phyloP scores from a whole-genome alignment of 2,329 filamentous ascomycete genomes.

The Fusarium concolor region DNA sequence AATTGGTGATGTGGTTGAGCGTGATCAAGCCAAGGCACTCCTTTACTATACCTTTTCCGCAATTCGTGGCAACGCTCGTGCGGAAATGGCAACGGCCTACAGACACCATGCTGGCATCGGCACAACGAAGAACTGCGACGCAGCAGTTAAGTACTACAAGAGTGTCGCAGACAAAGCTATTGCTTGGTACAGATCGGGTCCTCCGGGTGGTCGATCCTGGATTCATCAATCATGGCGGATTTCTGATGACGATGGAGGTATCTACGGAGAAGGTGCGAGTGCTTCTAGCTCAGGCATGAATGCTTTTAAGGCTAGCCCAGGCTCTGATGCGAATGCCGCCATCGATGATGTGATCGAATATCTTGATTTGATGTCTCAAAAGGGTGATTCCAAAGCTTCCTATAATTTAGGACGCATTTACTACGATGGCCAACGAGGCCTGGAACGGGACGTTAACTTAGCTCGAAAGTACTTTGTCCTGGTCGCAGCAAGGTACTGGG shows the following conservation, averaged over 20 bases:
- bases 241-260: conserved; percentile 89
- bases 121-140: conserved; percentile 85
- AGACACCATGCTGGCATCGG: conserved; percentile 88
- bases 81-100: conserved; percentile 94
- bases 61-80: conserved; percentile 81
- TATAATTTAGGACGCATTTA: conserved; percentile 87
- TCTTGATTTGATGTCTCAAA: conserved; percentile 87
- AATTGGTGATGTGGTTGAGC: conserved; percentile 81
- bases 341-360: conserved; percentile 97
- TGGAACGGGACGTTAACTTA: conserved; percentile 77
- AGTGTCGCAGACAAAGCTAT: conserved; percentile 94
- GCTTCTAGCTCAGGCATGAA: conserved; percentile 87
- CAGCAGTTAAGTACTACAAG: conserved; percentile 89
- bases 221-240: conserved; percentile 84
- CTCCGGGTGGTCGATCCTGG: conserved; percentile 86
- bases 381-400: conserved; percentile 88
- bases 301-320: conserved; percentile 77
- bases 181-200: conserved; percentile 86
- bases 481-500: conserved; percentile 86
- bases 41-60: conserved; percentile 96
- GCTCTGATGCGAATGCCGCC: conserved; percentile 84
- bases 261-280: conserved; percentile 96
- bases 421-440: conserved; percentile 84
- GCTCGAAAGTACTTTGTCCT: conserved; percentile 85
- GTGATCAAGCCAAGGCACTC: conserved; percentile 90